Base-by-base conservation (phyloP, 1,139 yeast genomes). In the Geotrichum siamense region DNA sequence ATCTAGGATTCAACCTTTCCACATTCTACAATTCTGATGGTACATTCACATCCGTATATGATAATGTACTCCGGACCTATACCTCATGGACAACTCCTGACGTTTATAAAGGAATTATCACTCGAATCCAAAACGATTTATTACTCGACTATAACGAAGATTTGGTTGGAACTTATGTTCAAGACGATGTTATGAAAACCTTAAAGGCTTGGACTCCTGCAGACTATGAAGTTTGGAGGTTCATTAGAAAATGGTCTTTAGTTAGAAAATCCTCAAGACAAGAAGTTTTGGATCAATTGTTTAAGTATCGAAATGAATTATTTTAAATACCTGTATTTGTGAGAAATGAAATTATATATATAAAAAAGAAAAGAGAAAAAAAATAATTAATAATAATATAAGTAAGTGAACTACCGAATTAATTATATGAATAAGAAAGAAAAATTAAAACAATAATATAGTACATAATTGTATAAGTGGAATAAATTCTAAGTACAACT, bases 161-260 rank as follows among this genome's bases (percentile, higher is more conserved):
- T 4, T 9, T 17, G 5, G 22, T 15, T 5, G 31, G 33, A 19
- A 31, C 28, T 2, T 23, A 39, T 8, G 25, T n/a, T 4, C 33
- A 37, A 22, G 34, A 41, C 31, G 32, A 28, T 13, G 39, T 35
- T 8, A 23, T 45, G 22, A 43, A 43, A 15, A 30, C 45, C 4
- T 8, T 44, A 8, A 35, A 43, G 34, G 9, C 13, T 17, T 41
- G 45, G 43, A 29, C 38, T 16, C 30, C 39, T 17, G 45, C 45
- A 3, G 49, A 47, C 30, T 38, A 28, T 17, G 49, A 47, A 31
- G 31, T 33, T 16, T 41, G 45, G 43, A 41, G 38, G 22, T 40
- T 43, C 26, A 26, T 47, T 27, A 30, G 35, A 15, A 27, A 29
- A 27, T 46, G 46, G 49, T 33, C 41, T n/a, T 22, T 16, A 2